A percentile compares a stretch with the other conserved stretches of the same genome.
Evolutionary conservation across 1,284 basidiomycete genomes (phyloP).

Genomic region (Thecaphora thlaspeos): DNA sequence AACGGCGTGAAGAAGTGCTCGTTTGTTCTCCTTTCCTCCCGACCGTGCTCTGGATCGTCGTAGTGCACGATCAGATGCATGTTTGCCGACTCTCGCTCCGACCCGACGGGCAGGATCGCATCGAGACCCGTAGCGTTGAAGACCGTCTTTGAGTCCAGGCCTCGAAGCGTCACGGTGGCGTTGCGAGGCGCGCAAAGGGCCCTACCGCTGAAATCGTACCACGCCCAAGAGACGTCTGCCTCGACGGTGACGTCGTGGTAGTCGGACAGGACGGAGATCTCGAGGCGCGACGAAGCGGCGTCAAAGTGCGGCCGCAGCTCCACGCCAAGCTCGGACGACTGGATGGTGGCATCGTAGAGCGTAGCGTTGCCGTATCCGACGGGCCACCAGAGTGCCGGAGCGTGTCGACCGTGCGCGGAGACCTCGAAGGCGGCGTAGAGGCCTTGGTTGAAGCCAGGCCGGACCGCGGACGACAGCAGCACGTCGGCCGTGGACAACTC

Average conservation of each 20-base stretch:
- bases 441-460: constrained; percentile 15
- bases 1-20: background rate
- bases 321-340: constrained; percentile 8
- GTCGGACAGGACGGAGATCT: constrained; percentile 6
- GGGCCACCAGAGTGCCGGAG: constrained; percentile 46
- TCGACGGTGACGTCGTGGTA: background rate
- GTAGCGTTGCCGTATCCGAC: constrained; percentile 24
- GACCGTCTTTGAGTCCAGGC: constrained; percentile 59
- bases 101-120: constrained; percentile 51
- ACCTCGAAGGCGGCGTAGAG: constrained; percentile 22
- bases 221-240: constrained; percentile 4
- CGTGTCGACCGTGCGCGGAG: constrained; percentile 12
- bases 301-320: no score
- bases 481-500: constrained; percentile 9
- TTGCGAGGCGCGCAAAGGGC: background rate
- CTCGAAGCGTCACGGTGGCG: constrained; percentile 3
- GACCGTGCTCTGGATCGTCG: no score
- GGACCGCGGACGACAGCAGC: constrained; percentile 6
- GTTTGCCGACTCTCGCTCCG: constrained; percentile 45
- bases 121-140: constrained; percentile 64
- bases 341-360: constrained; percentile 28
- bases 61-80: background rate
- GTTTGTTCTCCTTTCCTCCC: background rate
- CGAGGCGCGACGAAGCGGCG: no score
- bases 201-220: constrained; percentile 60